Conservation (phyloP, 768 basidiomycete species). For the Boletus sp. region DNA sequence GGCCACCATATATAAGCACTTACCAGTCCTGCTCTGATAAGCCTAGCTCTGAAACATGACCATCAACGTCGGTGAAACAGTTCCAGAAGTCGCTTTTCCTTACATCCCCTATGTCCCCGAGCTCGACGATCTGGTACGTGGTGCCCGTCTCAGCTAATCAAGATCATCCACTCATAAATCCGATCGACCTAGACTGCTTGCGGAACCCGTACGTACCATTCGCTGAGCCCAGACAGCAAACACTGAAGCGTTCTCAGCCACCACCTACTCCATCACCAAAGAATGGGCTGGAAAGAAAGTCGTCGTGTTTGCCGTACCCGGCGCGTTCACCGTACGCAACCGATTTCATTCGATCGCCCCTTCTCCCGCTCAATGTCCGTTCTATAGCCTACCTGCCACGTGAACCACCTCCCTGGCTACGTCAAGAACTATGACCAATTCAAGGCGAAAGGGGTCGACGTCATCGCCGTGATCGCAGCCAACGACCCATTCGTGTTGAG, state of each 20-base stretch:
- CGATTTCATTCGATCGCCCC: neutral
- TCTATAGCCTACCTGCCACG: slow-evolving; percentile 41
- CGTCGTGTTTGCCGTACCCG: slow-evolving; percentile 74
- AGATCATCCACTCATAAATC: slow-evolving; percentile 2
- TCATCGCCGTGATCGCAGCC: slow-evolving; percentile 53
- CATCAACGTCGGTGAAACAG: slow-evolving; percentile 51
- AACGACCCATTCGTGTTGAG: slow-evolving; percentile 62
- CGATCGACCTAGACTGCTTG: slow-evolving; percentile 49
- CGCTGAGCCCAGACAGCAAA: neutral
- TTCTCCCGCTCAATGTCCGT: neutral
- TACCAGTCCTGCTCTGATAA: neutral
- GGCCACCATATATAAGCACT: neutral
- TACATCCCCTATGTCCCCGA: slow-evolving; percentile 62
- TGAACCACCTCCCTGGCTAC: slow-evolving; percentile 47
- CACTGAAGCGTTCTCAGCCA: slow-evolving; percentile 36
- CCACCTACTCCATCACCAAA: slow-evolving; percentile 48
- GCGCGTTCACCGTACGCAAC: slow-evolving; percentile 69
- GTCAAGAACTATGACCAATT: slow-evolving; percentile 45
- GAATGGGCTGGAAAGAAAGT: slow-evolving; percentile 83
- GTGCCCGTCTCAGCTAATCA: neutral
- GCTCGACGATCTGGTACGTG: slow-evolving; percentile 58
- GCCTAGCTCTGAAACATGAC: slow-evolving; percentile 7
- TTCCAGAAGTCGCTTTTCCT: slow-evolving; percentile 45
- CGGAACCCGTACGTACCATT: slow-evolving; percentile 57
- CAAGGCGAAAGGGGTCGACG: slow-evolving; percentile 52